phyloP scores from a whole-genome alignment of 495 filamentous ascomycete species.

The Neurospora sublineolata region DNA sequence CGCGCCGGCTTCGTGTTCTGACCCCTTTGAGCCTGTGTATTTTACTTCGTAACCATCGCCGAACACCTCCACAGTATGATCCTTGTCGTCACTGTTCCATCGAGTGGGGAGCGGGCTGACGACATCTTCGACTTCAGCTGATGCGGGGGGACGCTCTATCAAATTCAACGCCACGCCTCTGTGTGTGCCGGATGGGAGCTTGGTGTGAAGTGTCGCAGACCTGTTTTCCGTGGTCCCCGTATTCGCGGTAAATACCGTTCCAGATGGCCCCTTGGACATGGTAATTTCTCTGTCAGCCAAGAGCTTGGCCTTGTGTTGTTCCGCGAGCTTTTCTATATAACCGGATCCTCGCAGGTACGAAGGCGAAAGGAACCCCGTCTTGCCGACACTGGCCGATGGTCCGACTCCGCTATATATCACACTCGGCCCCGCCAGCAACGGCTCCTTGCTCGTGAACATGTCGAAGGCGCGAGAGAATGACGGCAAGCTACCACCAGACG shows the following conservation, averaged over 20 bases:
- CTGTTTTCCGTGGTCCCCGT: background rate
- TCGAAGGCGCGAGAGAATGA: slow-evolving; percentile 53
- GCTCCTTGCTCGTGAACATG: slow-evolving; percentile 27
- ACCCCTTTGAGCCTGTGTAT: slow-evolving; percentile 38
- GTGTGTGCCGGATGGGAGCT: slow-evolving; percentile 48
- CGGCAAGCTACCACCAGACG: slow-evolving; percentile 26
- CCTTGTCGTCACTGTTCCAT: slow-evolving; percentile 76
- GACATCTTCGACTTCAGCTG: slow-evolving; percentile 29
- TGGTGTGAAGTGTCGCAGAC: slow-evolving; percentile 25
- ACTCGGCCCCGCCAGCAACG: slow-evolving; percentile 13
- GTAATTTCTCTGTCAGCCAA: slow-evolving; percentile 22
- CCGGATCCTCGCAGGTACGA: slow-evolving; percentile 71
- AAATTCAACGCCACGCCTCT: slow-evolving; percentile 29
- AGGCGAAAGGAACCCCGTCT: slow-evolving; percentile 54
- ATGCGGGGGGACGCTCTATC: background rate
- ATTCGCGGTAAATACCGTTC: background rate
- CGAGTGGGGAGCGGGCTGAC: slow-evolving; percentile 62
- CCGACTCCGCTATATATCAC: slow-evolving; percentile 9
- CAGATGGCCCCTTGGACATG: slow-evolving; percentile 40
- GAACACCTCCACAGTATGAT: slow-evolving; percentile 57
- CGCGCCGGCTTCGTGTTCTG: slow-evolving; percentile 70
- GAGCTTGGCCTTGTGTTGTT: slow-evolving; percentile 51
- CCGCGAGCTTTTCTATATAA: slow-evolving; percentile 63
- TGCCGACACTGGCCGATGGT: slow-evolving; percentile 15
- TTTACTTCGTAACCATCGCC: slow-evolving; percentile 69